Conservation (phyloP, 78 protist genomes). For the Dictyostelium brefeldianum region DNA sequence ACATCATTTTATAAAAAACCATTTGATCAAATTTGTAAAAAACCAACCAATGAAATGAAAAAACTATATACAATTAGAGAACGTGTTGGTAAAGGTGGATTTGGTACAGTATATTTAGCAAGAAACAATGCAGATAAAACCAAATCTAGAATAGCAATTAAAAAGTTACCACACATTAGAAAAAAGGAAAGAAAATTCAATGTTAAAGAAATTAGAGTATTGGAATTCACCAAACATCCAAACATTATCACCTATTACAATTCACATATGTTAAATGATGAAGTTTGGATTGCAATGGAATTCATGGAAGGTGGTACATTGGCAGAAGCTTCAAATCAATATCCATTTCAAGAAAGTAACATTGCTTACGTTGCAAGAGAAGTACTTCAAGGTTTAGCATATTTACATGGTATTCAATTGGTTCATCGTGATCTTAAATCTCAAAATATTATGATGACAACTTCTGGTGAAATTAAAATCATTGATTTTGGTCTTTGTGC, state of each 20-base stretch:
- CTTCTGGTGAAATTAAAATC: conserved; percentile 72
- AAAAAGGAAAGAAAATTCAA: conserved; percentile 53
- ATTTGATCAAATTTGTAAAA: conserved; percentile 36
- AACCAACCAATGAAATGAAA: conserved; percentile 13
- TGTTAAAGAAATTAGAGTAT: conserved; percentile 39
- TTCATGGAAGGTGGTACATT: conserved; percentile 88
- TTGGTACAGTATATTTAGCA: conserved; percentile 68
- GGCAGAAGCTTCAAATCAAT: conserved; percentile 63
- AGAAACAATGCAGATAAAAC: neutral
- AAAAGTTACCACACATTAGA: conserved; percentile 45
- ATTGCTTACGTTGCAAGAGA: conserved; percentile 78
- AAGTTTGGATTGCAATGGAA: conserved; percentile 73
- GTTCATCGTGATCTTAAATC: conserved; percentile 83
- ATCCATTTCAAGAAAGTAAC: conserved; percentile 78
- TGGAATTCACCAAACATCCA: conserved; percentile 57
- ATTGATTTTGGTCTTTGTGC: conserved; percentile 84
- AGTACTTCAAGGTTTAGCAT: conserved; percentile 42
- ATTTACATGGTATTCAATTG: conserved; percentile 45
- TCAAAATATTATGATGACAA: conserved; percentile 85
- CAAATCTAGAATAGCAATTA: conserved; percentile 45
- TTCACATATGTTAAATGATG: conserved; percentile 30
- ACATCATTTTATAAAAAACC: conserved; percentile 22
- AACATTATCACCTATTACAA: conserved; percentile 65
- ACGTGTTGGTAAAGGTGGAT: conserved; percentile 79
- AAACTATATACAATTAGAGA: conserved; percentile 28